Evolutionary conservation across 176 grass and related monocot species (phyloP).

Genomic region (Carex kokanica): DNA sequence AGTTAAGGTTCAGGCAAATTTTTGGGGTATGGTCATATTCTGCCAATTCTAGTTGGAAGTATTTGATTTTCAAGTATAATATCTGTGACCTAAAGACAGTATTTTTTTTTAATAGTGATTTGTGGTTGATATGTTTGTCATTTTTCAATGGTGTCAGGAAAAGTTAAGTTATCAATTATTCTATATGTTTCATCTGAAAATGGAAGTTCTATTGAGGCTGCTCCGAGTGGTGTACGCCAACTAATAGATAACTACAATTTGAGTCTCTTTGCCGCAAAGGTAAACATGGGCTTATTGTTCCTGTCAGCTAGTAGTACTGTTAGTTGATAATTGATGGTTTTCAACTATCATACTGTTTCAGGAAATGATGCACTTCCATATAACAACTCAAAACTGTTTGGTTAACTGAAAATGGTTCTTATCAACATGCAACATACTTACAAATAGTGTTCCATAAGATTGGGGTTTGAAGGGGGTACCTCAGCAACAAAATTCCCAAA

Average conservation of each 20-base stretch:
- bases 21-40: neutral
- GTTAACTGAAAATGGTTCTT: neutral
- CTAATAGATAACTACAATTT: conserved; percentile 50
- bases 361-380: neutral
- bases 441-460: conserved; percentile 5
- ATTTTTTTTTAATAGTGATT: conserved; percentile 1
- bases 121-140: conserved; percentile 20
- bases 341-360: conserved; percentile 13
- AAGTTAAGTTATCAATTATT: conserved; percentile 68
- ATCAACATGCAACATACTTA: neutral
- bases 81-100: neutral
- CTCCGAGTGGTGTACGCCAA: conserved; percentile 54
- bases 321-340: neutral
- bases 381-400: neutral
- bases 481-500: neutral
- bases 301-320: neutral
- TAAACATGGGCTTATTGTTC: conserved; percentile 31
- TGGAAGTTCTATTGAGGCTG: conserved; percentile 32
- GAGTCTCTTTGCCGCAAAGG: conserved; percentile 56
- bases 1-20: neutral
- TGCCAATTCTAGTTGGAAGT: neutral
- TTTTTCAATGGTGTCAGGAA: conserved; percentile 40
- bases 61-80: neutral
- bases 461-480: neutral
- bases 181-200: conserved; percentile 56